These are phyloP conservation scores for Ammopiptanthus mongolicus DNA, from an alignment of 306 rosid genomes.

Conservation along the genomic window DNA sequence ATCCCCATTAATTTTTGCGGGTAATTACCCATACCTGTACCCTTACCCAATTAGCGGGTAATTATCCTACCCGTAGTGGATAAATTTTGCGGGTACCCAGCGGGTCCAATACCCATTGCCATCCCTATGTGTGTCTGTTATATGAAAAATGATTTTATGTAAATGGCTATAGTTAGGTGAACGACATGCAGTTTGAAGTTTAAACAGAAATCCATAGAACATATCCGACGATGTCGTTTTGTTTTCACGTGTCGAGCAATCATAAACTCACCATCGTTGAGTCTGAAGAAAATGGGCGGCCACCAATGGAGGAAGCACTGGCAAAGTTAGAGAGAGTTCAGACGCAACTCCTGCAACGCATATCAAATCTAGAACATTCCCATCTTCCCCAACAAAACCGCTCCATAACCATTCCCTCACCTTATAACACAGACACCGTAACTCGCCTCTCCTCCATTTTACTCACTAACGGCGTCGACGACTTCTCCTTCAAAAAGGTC, in stretches of 20 bases:
- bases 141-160: too few species aligned
- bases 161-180: too few species aligned
- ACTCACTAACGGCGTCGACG: slow-evolving; percentile 39
- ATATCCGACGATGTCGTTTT: too few species aligned
- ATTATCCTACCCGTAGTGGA: too few species aligned
- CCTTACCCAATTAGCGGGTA: too few species aligned
- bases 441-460: slow-evolving; percentile 69
- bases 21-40: too few species aligned
- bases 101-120: too few species aligned
- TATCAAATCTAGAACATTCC: slow-evolving; percentile 45
- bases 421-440: slow-evolving; percentile 34
- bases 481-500: slow-evolving; percentile 74
- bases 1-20: too few species aligned
- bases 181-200: too few species aligned
- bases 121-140: too few species aligned
- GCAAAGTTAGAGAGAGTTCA: slow-evolving; percentile 51
- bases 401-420: not conserved
- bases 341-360: slow-evolving; percentile 40
- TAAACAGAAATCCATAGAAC: too few species aligned
- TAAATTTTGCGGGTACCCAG: too few species aligned
- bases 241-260: not conserved
- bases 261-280: not conserved
- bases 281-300: not conserved
- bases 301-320: slow-evolving; percentile 43
- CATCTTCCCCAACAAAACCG: slow-evolving; percentile 12